Conservation (phyloP, 2,329 filamentous ascomycete species). For the Dichotomopilus funicola region DNA sequence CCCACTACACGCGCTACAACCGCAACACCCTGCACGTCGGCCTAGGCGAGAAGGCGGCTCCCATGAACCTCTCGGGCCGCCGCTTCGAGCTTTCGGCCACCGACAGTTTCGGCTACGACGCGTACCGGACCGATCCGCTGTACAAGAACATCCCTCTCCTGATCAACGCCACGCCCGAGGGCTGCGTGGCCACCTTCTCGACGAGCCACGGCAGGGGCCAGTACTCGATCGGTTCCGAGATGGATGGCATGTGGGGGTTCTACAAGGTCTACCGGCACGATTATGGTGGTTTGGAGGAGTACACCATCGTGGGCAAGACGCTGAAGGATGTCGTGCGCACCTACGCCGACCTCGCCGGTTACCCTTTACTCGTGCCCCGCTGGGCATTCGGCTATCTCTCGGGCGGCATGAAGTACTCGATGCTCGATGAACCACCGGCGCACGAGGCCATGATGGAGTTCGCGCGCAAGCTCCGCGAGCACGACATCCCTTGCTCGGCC, state of each 20-base stretch:
- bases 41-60: slow-evolving; percentile 4
- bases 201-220: slow-evolving; percentile 5
- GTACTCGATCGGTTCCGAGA: slow-evolving; percentile 4
- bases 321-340: slow-evolving; percentile 1
- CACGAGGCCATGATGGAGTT: slow-evolving; percentile 4
- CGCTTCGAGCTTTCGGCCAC: slow-evolving; percentile 8
- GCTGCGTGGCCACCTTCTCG: slow-evolving; percentile 5
- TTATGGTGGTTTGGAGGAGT: slow-evolving; percentile 5
- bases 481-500: slow-evolving; percentile 4
- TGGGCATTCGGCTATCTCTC: slow-evolving; percentile 8
- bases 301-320: slow-evolving; percentile 6
- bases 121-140: slow-evolving; percentile 1
- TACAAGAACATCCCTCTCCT: slow-evolving; percentile 6
- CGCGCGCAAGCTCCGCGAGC: slow-evolving; percentile 2
- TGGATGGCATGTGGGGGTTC: slow-evolving; percentile 3
- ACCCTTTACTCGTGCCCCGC: not conserved
- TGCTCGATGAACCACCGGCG: slow-evolving; percentile 1
- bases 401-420: slow-evolving; percentile 7
- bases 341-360: slow-evolving; percentile 1
- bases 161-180: slow-evolving; percentile 1
- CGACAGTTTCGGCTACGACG: slow-evolving; percentile 5
- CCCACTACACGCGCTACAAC: slow-evolving; percentile 8
- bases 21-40: slow-evolving; percentile 5
- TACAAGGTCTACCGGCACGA: slow-evolving; percentile 6
- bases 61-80: slow-evolving; percentile 4